These are phyloP conservation scores for Gossypium lobatum DNA, from an alignment of 441 rosid species.

Conservation along the genomic window DNA sequence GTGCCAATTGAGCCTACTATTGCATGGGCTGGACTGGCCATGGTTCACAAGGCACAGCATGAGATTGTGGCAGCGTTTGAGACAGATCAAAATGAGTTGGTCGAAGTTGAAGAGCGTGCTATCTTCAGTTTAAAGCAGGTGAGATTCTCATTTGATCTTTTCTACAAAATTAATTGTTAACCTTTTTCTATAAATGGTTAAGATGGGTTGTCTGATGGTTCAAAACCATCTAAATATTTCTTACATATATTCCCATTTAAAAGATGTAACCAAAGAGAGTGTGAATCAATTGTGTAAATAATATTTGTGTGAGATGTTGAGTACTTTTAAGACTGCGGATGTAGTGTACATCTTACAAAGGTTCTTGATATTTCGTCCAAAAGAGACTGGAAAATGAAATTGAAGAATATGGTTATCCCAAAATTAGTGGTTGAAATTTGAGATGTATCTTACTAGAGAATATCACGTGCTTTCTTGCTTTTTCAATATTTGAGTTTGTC, in stretches of 20 bases:
- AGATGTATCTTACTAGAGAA: background rate
- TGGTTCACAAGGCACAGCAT: slow-evolving; percentile 86
- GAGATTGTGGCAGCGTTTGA: slow-evolving; percentile 84
- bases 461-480: background rate
- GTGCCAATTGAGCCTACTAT: slow-evolving; percentile 61
- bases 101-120: slow-evolving; percentile 73
- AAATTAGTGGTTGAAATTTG: no score
- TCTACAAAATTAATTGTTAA: background rate
- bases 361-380: background rate
- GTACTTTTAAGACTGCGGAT: background rate
- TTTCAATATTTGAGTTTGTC: background rate
- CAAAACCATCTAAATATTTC: background rate
- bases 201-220: background rate
- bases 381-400: background rate
- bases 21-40: slow-evolving; percentile 94
- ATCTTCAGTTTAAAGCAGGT: slow-evolving; percentile 83
- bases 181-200: background rate
- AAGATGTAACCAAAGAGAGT: background rate
- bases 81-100: slow-evolving; percentile 47
- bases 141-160: slow-evolving; percentile 5
- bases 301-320: background rate
- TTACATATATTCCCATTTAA: background rate
- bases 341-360: background rate
- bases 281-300: background rate
- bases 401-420: background rate